Conservation (phyloP, 345 rosid genomes). For the Eutrema yunnanense region DNA sequence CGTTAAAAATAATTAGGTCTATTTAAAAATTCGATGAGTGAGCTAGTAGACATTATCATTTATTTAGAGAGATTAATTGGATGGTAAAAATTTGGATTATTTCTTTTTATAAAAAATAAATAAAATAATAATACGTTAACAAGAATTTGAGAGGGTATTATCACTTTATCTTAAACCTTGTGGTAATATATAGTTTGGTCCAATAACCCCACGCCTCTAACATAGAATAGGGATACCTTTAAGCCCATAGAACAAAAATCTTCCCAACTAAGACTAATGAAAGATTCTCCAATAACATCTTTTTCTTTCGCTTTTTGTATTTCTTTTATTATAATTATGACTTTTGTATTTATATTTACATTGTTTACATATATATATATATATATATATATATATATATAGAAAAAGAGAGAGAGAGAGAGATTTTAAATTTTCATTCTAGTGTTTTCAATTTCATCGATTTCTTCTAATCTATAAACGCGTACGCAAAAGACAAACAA, state of each 20-base stretch:
- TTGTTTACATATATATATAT: not conserved
- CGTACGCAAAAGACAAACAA: not conserved
- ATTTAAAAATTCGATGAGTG: too few relatives aligned
- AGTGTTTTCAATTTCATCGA: not conserved
- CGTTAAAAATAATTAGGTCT: not conserved
- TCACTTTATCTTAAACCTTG: slow-evolving; percentile 13
- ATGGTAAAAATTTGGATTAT: too few relatives aligned
- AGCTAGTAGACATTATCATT: too few relatives aligned
- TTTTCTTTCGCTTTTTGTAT: not conserved
- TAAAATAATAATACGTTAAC: not conserved
- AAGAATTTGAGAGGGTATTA: slow-evolving; percentile 1
- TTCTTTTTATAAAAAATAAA: too few relatives aligned
- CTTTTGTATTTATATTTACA: not conserved
- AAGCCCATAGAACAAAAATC: slow-evolving; percentile 16
- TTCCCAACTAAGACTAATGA: slow-evolving; percentile 18
- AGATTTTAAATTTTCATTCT: not conserved
- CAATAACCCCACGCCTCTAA: slow-evolving; percentile 22
- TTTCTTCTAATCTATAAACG: not conserved
- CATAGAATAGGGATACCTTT: slow-evolving; percentile 28
- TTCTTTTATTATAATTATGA: not conserved
- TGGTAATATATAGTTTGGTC: slow-evolving; percentile 29
- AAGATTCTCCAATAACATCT: slow-evolving; percentile 22
- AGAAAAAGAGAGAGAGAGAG: too few relatives aligned
- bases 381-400: not conserved
- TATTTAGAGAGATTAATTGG: too few relatives aligned